phyloP scores from a whole-genome alignment of 208 protist species.

The Trichomonas gallinae region DNA sequence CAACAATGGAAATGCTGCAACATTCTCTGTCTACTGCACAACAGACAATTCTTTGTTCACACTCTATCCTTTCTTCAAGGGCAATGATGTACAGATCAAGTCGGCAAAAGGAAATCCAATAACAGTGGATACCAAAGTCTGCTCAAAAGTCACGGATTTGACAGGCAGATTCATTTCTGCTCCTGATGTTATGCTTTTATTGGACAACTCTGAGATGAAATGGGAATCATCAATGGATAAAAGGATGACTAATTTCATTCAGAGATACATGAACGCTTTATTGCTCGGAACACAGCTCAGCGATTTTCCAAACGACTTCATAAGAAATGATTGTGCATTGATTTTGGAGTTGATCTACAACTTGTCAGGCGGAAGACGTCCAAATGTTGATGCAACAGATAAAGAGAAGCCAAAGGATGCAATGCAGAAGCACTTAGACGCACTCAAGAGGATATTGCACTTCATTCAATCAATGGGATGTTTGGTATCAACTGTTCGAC shows the following conservation, averaged over 20 bases:
- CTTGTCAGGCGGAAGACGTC: neutral
- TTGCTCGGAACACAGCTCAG: neutral
- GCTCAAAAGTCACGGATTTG: neutral
- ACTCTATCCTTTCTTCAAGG: neutral
- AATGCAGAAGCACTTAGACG: neutral
- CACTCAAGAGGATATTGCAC: neutral
- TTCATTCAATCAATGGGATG: neutral
- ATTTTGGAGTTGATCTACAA: neutral
- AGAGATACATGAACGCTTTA: neutral
- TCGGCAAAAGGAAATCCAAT: neutral
- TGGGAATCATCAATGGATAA: neutral
- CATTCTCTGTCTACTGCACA: neutral
- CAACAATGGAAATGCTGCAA: neutral
- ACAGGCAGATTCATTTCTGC: neutral
- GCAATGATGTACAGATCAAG: neutral
- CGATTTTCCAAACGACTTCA: neutral
- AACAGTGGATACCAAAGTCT: neutral
- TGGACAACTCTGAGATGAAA: neutral
- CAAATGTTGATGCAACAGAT: neutral
- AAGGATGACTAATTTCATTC: neutral
- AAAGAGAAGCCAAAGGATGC: neutral
- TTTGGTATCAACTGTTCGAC: neutral
- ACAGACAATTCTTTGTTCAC: conserved; percentile 16
- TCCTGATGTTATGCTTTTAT: neutral
- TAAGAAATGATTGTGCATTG: neutral